These are phyloP conservation scores for Trichodelitschia bisporula DNA, from an alignment of 495 filamentous ascomycete genomes.

Conservation along the genomic window DNA sequence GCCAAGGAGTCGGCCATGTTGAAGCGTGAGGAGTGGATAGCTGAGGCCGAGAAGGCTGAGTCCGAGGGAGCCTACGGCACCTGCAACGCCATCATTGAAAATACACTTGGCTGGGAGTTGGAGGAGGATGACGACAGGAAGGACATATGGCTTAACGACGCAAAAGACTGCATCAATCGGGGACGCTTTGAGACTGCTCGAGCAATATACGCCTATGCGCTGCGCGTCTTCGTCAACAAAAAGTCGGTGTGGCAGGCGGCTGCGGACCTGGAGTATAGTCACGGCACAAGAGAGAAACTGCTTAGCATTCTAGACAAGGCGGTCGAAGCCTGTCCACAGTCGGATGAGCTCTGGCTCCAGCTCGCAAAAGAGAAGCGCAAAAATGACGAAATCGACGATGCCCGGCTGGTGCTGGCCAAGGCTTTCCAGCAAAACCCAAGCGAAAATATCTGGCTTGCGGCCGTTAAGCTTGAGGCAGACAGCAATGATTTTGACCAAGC, in stretches of 20 bases:
- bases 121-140: constrained; percentile 96
- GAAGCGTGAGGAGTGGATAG: constrained; percentile 91
- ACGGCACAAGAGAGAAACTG: constrained; percentile 63
- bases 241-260: constrained; percentile 70
- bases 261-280: constrained; percentile 73
- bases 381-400: constrained; percentile 60
- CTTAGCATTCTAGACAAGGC: constrained; percentile 77
- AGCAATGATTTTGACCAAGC: constrained; percentile 59
- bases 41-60: constrained; percentile 84
- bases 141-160: constrained; percentile 86
- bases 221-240: constrained; percentile 66
- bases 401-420: constrained; percentile 52
- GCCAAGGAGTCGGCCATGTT: constrained; percentile 85
- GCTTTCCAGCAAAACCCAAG: constrained; percentile 89
- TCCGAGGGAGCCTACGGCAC: constrained; percentile 73
- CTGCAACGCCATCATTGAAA: constrained; percentile 64
- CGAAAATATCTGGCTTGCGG: constrained; percentile 90
- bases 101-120: constrained; percentile 79
- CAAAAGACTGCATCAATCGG: constrained; percentile 46
- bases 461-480: constrained; percentile 85
- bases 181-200: constrained; percentile 73
- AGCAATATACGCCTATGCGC: constrained; percentile 76
- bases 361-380: constrained; percentile 87
- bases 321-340: constrained; percentile 73
- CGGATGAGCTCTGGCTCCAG: constrained; percentile 86